phyloP scores from a whole-genome alignment of 2,329 filamentous ascomycete genomes.

The Beauveria medogensis region DNA sequence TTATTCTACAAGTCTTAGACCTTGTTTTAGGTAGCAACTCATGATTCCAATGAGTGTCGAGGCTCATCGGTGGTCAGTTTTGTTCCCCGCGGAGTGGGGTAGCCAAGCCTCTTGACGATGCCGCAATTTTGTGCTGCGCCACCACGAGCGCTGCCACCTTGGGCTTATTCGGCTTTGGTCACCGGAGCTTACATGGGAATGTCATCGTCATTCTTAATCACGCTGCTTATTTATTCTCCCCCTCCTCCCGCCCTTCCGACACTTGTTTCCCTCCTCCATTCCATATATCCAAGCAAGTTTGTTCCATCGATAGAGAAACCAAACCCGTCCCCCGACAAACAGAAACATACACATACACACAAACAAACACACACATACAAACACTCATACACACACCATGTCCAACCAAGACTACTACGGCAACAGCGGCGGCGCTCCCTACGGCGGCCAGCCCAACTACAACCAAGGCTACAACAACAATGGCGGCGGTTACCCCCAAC shows the following conservation, averaged over 20 bases:
- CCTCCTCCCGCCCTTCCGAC: background rate
- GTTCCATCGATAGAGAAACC: no score
- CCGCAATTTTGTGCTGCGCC: background rate
- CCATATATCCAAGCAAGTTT: background rate
- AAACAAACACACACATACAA: background rate
- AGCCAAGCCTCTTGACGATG: background rate
- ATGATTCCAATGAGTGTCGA: no score
- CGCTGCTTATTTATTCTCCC: background rate
- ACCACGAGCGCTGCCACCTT: background rate
- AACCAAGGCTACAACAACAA: slow-evolving; percentile 6
- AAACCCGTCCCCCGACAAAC: background rate
- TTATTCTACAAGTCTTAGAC: no score
- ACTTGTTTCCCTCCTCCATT: background rate
- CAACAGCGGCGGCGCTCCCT: slow-evolving; percentile 17
- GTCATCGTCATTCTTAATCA: background rate
- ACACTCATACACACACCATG: slow-evolving; percentile 19
- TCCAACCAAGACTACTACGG: slow-evolving; percentile 32
- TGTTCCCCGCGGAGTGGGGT: background rate
- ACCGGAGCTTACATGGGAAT: background rate
- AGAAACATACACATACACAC: background rate
- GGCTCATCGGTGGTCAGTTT: no score
- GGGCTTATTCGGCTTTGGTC: no score
- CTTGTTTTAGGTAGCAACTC: no score
- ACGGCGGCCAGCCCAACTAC: slow-evolving; percentile 6
- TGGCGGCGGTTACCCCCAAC: slow-evolving; percentile 15